Evolutionary conservation across 176 grass and related monocot genomes (phyloP).

Genomic region (Triticum urartu): DNA sequence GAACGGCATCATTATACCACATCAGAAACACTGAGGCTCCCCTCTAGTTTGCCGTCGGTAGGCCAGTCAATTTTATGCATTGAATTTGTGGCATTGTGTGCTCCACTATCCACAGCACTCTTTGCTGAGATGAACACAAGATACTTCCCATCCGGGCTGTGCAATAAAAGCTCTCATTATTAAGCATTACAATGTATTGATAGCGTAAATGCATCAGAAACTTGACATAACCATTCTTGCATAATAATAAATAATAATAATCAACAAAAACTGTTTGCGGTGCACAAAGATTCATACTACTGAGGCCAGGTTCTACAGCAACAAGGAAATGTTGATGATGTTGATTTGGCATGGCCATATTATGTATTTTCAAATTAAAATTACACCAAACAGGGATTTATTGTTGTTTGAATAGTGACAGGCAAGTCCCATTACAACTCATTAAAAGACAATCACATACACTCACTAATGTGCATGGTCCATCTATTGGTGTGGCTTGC

Average conservation of each 20-base stretch:
- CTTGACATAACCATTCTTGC: conserved; percentile 13
- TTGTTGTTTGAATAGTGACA: conserved; percentile 10
- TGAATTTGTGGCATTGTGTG: conserved; percentile 79
- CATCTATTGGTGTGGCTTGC: conserved; percentile 7
- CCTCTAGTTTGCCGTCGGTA: conserved; percentile 43
- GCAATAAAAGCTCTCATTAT: conserved; percentile 15
- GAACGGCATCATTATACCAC: conserved; percentile 49
- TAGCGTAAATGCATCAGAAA: conserved; percentile 1
- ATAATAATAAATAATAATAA: background rate
- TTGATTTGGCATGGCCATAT: background rate
- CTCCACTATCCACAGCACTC: conserved; percentile 90
- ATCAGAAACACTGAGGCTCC: conserved; percentile 41
- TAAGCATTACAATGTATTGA: conserved; percentile 3
- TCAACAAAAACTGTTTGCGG: background rate
- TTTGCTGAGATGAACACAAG: conserved; percentile 82
- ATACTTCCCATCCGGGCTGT: conserved; percentile 64
- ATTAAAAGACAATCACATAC: background rate
- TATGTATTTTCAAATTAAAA: background rate
- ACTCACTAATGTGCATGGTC: background rate
- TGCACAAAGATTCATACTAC: background rate
- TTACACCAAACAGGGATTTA: background rate
- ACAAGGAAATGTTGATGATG: background rate
- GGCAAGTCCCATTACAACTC: background rate
- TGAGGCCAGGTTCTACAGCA: background rate
- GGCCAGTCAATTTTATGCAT: conserved; percentile 84